A percentile compares a stretch with the other conserved stretches of the same genome.
Conservation (phyloP, 768 basidiomycete species). For the Mycena olivaceomarginata region DNA sequence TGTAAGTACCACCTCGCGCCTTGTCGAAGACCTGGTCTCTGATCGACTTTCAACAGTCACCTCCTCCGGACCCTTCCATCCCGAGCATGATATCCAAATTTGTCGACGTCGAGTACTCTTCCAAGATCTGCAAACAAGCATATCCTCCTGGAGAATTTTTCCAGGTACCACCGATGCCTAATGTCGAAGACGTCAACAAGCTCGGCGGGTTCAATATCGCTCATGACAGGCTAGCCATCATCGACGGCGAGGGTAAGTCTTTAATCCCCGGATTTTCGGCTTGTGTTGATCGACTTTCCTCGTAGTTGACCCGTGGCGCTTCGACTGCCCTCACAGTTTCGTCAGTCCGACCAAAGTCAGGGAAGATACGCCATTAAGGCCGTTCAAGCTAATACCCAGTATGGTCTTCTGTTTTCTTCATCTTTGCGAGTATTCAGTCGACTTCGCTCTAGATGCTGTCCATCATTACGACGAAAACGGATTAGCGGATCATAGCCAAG, state of each 20-base stretch:
- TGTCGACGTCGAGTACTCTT: constrained; percentile 69
- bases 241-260: constrained; percentile 38
- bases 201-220: constrained; percentile 39
- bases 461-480: too few species aligned
- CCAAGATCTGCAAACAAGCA: constrained; percentile 39
- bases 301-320: constrained; percentile 38
- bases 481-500: too few species aligned
- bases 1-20: constrained; percentile 60
- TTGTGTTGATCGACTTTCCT: constrained; percentile 15
- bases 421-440: too few species aligned
- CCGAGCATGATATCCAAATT: constrained; percentile 77
- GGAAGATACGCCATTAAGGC: too few species aligned
- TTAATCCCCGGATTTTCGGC: constrained; percentile 10
- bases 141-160: constrained; percentile 37
- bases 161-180: constrained; percentile 32
- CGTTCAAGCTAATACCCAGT: too few species aligned
- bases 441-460: too few species aligned
- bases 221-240: constrained; percentile 38
- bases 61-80: constrained; percentile 24
- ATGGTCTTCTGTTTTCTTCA: too few species aligned
- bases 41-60: constrained; percentile 15
- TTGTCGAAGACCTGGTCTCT: constrained; percentile 21
- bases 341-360: too few species aligned
- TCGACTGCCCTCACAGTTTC: constrained; percentile 37
- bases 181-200: constrained; percentile 36